A percentile compares a stretch with the other conserved stretches of the same genome.
These are phyloP conservation scores for Cicer judaicum DNA, from an alignment of 306 rosid species.

Conservation along the genomic window DNA sequence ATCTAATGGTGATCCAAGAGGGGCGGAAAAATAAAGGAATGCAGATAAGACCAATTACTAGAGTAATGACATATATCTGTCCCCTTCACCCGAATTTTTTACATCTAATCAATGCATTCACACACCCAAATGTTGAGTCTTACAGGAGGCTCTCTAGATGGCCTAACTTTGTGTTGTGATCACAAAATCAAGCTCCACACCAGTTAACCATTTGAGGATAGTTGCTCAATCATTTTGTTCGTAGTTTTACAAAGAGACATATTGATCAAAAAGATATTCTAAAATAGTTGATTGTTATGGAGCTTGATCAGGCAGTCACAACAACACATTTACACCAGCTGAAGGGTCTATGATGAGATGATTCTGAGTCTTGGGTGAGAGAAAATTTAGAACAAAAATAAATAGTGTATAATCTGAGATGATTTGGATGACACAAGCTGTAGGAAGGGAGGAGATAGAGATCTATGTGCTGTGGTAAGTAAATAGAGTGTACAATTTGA, in stretches of 20 bases:
- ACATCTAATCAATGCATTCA: not conserved
- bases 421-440: not conserved
- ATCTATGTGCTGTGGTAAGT: no score
- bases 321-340: conserved; percentile 11
- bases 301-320: conserved; percentile 12
- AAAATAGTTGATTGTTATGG: conserved; percentile 2
- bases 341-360: not conserved
- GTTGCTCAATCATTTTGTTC: not conserved
- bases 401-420: not conserved
- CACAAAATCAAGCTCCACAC: not conserved
- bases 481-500: no score
- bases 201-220: not conserved
- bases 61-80: not conserved
- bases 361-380: not conserved
- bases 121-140: not conserved
- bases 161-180: not conserved
- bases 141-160: not conserved
- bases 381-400: not conserved
- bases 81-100: not conserved
- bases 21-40: not conserved
- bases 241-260: not conserved
- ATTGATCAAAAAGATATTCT: conserved; percentile 16
- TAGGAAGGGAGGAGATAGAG: not conserved
- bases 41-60: not conserved
- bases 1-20: not conserved